Base-by-base conservation (phyloP, 2,329 filamentous ascomycete species). In the Talaromyces funiculosus region DNA sequence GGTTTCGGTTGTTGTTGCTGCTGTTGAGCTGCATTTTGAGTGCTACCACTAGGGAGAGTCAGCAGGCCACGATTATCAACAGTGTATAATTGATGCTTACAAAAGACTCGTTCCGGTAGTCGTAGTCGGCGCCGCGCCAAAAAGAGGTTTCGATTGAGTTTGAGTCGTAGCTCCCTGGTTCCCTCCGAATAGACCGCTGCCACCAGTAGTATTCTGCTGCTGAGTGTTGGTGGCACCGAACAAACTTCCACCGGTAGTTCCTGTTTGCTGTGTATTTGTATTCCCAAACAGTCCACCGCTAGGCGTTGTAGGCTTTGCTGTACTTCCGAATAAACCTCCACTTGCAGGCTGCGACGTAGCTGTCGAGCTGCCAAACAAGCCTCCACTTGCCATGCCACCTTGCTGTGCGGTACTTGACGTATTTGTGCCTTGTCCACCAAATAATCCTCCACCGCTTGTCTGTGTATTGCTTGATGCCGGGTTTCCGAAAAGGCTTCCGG, bases 1-100 rank as follows among this genome's bases (percentile, higher is more conserved):
- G 75, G 75, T 24, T 79, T 81, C 66, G 83, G 82, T 64, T 83
- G 81, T 55, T 80, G 72, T 54, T 68, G 70, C n/a, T 68, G 68
- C 24, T 68, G 70, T 18, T 69, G 70, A 33, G 42, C 42, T 12
- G 67, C 43, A 56, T 51, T 59, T 26, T 61, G 60, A 38, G 54
- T 58, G 37, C 29, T 38, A 29, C 54, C 60, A 53, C 60, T 61
- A 33, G 14, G 18, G 22, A 8, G 16, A 10, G 37, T 24, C 47
- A 63, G 42, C 24, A 53, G 57, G 51, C 38, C 12, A 37, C 18
- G 20, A 53, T 29, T n/a, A 18, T 42, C n/a, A 18, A 26, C 26
- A 22, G 18, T 14, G 14, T 2, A 20, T 12, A 24, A 10, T 16
- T 37, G 14, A 18, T 40, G 67, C 73, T 73, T 67, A 76, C 74